phyloP scores from a whole-genome alignment of 129 eudicot species.

The Saposhnikovia divaricata region DNA sequence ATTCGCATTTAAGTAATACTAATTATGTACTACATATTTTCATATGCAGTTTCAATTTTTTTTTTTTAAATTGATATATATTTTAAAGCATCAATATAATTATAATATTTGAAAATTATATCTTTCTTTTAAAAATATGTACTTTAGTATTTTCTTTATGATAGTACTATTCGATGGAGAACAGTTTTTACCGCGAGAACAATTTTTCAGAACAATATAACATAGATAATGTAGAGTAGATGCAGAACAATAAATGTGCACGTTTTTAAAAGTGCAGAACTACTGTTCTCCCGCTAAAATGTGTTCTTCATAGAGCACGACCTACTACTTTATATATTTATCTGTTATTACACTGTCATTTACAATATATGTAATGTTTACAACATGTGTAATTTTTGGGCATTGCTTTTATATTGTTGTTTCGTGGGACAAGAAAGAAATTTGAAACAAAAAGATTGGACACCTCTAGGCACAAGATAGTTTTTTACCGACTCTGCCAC shows the following conservation, averaged over 20 bases:
- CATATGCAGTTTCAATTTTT: background rate
- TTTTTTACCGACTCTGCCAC: background rate
- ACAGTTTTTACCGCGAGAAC: too few species aligned
- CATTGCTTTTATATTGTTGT: background rate
- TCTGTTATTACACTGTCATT: background rate
- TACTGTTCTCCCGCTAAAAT: too few species aligned
- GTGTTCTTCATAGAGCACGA: too few species aligned
- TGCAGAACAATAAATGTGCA: too few species aligned
- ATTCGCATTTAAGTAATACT: background rate
- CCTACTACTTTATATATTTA: background rate
- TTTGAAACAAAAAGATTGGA: background rate
- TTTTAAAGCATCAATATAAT: background rate
- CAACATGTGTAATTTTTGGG: background rate
- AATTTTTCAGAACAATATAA: too few species aligned
- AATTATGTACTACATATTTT: background rate
- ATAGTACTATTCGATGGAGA: background rate
- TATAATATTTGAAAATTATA: background rate
- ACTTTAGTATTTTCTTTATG: background rate
- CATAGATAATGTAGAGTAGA: too few species aligned
- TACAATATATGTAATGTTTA: background rate
- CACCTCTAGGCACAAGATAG: background rate
- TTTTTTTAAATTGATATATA: background rate
- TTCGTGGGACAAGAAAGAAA: background rate
- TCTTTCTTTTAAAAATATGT: background rate
- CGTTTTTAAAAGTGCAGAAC: too few species aligned